Conservation (phyloP, 768 basidiomycete species). For the Pleurotus platypus region DNA sequence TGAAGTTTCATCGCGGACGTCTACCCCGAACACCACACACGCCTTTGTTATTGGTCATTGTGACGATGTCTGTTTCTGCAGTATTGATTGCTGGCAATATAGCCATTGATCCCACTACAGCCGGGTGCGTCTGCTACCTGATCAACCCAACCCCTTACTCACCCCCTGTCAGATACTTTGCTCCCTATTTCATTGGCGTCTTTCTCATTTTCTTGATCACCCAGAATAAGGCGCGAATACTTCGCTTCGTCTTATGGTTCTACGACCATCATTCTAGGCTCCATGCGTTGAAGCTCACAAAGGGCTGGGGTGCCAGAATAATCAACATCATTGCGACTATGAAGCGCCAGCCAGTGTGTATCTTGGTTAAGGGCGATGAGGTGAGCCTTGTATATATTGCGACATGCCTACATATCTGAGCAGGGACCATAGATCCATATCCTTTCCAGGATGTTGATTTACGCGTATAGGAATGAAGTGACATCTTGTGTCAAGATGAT, state of each 20-base stretch:
- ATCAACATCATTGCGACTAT: slow-evolving; percentile 41
- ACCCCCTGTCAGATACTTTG: slow-evolving; percentile 46
- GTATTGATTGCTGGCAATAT: slow-evolving; percentile 58
- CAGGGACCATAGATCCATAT: slow-evolving; percentile 49
- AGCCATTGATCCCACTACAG: slow-evolving; percentile 50
- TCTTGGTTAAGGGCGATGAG: slow-evolving; percentile 65
- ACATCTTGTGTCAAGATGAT: slow-evolving; percentile 67
- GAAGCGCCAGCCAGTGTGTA: slow-evolving; percentile 52
- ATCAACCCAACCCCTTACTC: not conserved
- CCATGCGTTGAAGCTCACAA: slow-evolving; percentile 35
- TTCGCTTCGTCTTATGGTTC: slow-evolving; percentile 56
- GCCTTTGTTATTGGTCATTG: slow-evolving; percentile 34
- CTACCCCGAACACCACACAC: slow-evolving; percentile 41
- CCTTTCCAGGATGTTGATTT: slow-evolving; percentile 61
- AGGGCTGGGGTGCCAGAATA: slow-evolving; percentile 38
- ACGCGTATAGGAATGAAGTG: slow-evolving; percentile 66
- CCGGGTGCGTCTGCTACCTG: slow-evolving; percentile 37
- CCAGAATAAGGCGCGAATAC: slow-evolving; percentile 50
- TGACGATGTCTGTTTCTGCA: slow-evolving; percentile 37
- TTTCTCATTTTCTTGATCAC: slow-evolving; percentile 42
- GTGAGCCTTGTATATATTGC: slow-evolving; percentile 28
- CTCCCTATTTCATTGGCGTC: slow-evolving; percentile 55
- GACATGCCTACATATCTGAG: not conserved
- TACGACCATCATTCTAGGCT: slow-evolving; percentile 57
- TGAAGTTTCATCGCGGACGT: slow-evolving; percentile 65